A percentile compares a stretch with the other conserved stretches of the same genome.
phyloP scores from a whole-genome alignment of 2,329 filamentous ascomycete species.

The Cadophora malorum region DNA sequence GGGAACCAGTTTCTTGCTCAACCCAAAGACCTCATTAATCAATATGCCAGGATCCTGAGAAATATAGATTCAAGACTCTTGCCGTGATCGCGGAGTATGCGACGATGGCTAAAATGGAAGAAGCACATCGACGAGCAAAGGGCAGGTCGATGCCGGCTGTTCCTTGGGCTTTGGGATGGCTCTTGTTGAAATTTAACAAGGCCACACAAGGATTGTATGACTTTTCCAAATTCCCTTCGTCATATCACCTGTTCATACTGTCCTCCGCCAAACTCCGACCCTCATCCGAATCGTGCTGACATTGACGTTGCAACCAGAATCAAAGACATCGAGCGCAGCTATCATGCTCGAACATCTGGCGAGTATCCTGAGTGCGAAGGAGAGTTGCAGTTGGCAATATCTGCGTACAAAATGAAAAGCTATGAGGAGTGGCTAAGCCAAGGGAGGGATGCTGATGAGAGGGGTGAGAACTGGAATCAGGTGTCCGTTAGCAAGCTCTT shows the following conservation, averaged over 20 bases:
- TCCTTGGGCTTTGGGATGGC: slow-evolving; percentile 28
- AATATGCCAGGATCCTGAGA: slow-evolving; percentile 27
- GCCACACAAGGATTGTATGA: slow-evolving; percentile 30
- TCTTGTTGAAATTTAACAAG: slow-evolving; percentile 32
- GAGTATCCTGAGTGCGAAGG: slow-evolving; percentile 25
- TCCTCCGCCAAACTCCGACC: too few relatives aligned
- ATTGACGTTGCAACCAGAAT: slow-evolving; percentile 21
- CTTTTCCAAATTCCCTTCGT: not conserved
- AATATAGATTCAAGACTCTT: slow-evolving; percentile 27
- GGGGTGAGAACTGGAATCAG: slow-evolving; percentile 26
- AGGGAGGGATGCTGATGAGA: slow-evolving; percentile 16
- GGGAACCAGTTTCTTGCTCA: too few relatives aligned
- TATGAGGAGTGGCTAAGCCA: slow-evolving; percentile 31
- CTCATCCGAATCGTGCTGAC: not conserved
- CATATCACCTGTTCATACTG: too few relatives aligned
- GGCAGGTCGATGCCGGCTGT: slow-evolving; percentile 28
- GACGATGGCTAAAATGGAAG: slow-evolving; percentile 32
- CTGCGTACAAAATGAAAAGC: slow-evolving; percentile 30
- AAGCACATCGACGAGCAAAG: slow-evolving; percentile 25
- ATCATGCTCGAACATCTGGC: slow-evolving; percentile 24
- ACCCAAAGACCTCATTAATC: too few relatives aligned
- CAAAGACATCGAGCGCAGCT: slow-evolving; percentile 22
- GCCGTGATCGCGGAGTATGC: slow-evolving; percentile 26
- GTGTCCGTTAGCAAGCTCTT: slow-evolving; percentile 28
- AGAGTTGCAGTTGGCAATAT: slow-evolving; percentile 27